These are phyloP conservation scores for Zoysia japonica DNA, from an alignment of 176 grass and related monocot species.

Conservation along the genomic window DNA sequence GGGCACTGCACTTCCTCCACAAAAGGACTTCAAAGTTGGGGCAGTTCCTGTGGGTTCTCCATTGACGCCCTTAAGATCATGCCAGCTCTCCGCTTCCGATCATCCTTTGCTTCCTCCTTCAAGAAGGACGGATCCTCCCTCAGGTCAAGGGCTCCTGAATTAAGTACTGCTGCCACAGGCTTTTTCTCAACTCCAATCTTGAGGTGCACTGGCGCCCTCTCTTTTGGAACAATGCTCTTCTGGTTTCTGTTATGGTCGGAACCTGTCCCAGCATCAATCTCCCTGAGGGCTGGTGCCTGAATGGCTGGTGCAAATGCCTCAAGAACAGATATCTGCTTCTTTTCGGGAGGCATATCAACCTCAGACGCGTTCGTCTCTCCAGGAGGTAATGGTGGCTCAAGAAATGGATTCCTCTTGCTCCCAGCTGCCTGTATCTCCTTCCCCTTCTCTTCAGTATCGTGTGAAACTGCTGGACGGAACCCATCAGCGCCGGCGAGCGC, in stretches of 20 bases:
- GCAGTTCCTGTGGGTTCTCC: conserved; percentile 62
- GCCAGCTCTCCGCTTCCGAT: conserved; percentile 70
- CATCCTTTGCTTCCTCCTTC: conserved; percentile 77
- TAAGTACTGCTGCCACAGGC: conserved; percentile 27
- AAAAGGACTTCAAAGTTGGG: conserved; percentile 45
- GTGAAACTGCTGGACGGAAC: conserved; percentile 20
- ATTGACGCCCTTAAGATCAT: conserved; percentile 80
- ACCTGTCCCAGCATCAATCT: conserved; percentile 40
- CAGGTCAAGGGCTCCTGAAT: conserved; percentile 42
- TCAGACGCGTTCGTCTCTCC: conserved; percentile 61
- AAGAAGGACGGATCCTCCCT: conserved; percentile 61
- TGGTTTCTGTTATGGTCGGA: conserved; percentile 41
- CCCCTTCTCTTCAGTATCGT: conserved; percentile 44
- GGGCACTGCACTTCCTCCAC: conserved; percentile 12
- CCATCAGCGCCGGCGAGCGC: conserved; percentile 48
- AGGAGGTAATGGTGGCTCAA: conserved; percentile 51
- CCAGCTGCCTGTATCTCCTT: conserved; percentile 52
- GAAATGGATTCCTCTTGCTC: conserved; percentile 72
- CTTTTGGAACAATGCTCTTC: conserved; percentile 54
- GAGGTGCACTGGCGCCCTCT: conserved; percentile 63
- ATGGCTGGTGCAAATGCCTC: conserved; percentile 75
- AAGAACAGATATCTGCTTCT: conserved; percentile 57
- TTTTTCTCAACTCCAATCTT: conserved; percentile 61
- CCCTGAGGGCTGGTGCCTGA: conserved; percentile 52
- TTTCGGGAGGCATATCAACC: conserved; percentile 42